Percentiles rank a stretch among this genome's conserved stretches.
These are phyloP conservation scores for Capsella bursapastoris DNA, from an alignment of 345 rosid species.

Conservation along the genomic window DNA sequence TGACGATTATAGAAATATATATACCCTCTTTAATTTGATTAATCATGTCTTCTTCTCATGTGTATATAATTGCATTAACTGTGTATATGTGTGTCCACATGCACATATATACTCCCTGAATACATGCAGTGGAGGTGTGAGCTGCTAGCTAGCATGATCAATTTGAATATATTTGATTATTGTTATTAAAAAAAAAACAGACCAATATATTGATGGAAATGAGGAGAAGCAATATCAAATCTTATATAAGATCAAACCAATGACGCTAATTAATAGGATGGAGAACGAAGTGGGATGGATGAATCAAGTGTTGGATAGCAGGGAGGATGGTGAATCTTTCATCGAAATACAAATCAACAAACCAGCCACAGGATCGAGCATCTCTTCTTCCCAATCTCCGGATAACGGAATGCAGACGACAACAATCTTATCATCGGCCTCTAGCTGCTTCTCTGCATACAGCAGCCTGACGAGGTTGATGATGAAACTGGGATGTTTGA, in stretches of 20 bases:
- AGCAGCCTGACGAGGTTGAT: conserved; percentile 30
- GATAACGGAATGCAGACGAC: conserved; percentile 18
- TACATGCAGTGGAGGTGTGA: conserved; percentile 18
- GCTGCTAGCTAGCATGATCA: conserved; percentile 20
- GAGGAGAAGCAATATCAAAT: conserved; percentile 9
- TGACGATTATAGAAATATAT: neutral
- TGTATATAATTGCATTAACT: neutral
- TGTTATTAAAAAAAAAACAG: neutral
- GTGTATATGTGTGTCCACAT: conserved; percentile 17
- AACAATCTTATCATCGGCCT: conserved; percentile 15
- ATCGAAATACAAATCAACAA: conserved; percentile 36
- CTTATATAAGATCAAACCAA: too few species aligned
- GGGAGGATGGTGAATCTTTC: conserved; percentile 32
- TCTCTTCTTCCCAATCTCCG: conserved; percentile 19
- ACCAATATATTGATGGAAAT: neutral
- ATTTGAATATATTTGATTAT: conserved; percentile 1
- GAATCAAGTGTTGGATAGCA: conserved; percentile 18
- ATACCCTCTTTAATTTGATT: neutral
- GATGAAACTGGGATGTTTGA: conserved; percentile 38
- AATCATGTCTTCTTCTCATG: neutral
- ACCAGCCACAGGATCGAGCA: neutral
- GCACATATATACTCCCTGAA: conserved; percentile 5
- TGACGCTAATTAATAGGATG: neutral
- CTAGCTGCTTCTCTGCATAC: conserved; percentile 37
- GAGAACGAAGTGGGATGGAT: conserved; percentile 28